Base-by-base conservation (phyloP, 495 filamentous ascomycete species). In the Neurospora pannonica region DNA sequence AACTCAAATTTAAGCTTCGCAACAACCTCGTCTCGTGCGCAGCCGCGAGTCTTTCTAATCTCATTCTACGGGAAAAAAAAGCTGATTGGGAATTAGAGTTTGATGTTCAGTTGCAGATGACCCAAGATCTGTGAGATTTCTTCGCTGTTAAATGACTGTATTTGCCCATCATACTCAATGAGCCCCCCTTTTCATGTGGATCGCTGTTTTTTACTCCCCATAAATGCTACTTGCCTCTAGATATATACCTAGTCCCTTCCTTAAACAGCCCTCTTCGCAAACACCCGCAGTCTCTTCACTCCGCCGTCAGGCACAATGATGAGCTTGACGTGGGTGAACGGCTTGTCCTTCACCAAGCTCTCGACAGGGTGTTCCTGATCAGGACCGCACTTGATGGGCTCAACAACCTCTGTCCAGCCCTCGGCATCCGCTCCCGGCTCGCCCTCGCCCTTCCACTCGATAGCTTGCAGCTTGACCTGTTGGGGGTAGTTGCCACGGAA, bases 231-330 rank as follows among this genome's bases (percentile, higher is more conserved):
- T 9, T 60, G n/a, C 43, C n/a, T 48, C n/a, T 17, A 42, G 8
- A 46, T 21, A 4, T 60, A 2, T 15, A 6, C 10, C 40, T 39
- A 48, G 8, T 60, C 6, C 28, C 28, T 83, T 75, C 28, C 28
- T 83, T 75, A 84, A 28, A 83, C 76, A 24, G 82, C 84, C 77
- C 92, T 88, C 79, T 89, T 90, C 5, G 92, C 93, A 81, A 93
- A 91, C 15, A 97, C 90, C 71, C 94, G 88, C 74, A 97, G 87
- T 69, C 95, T 85, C 88, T 97, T 97, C 38, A 97, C 92, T 1
- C 95, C 95, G 48, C 95, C 94, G 81, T 98, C 95, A 7, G 95
- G 95, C 75, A 97, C 91, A 72, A 98, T 96, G 31, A 91, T 92
- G 82, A 98, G 84, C 86, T 96, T 97, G 36, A 93, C 89, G 84